phyloP scores from a whole-genome alignment of 1,139 yeast species.

The Suhomyces guaymorum region DNA sequence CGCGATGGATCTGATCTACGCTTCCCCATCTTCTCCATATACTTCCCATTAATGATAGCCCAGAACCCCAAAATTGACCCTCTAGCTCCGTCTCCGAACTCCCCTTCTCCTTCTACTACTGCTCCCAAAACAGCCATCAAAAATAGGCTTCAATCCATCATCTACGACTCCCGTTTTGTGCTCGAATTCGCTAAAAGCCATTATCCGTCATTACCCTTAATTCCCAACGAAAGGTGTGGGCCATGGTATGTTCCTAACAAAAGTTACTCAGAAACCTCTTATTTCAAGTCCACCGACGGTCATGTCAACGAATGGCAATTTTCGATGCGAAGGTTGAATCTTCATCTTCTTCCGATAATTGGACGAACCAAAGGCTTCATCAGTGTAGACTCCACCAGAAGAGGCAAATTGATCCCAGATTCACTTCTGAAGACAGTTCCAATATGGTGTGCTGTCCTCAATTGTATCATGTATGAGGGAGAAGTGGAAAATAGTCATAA shows the following conservation, averaged over 20 bases:
- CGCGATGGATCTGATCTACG: too few relatives aligned
- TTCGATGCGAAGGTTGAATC: slow-evolving; percentile 68
- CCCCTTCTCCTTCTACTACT: not conserved
- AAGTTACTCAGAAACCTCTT: slow-evolving; percentile 48
- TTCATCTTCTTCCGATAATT: slow-evolving; percentile 61
- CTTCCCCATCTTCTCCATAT: too few relatives aligned
- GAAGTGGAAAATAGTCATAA: slow-evolving; percentile 2
- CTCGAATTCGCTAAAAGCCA: slow-evolving; percentile 14
- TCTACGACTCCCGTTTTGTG: slow-evolving; percentile 52
- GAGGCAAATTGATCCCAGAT: slow-evolving; percentile 85
- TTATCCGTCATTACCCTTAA: slow-evolving; percentile 51
- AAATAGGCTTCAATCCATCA: slow-evolving; percentile 71
- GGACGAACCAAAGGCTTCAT: slow-evolving; percentile 46
- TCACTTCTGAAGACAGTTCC: slow-evolving; percentile 85
- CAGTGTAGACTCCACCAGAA: slow-evolving; percentile 79
- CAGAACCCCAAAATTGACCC: too few relatives aligned
- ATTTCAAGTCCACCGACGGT: slow-evolving; percentile 91
- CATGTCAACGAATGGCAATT: slow-evolving; percentile 81
- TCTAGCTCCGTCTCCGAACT: not conserved
- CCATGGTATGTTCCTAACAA: slow-evolving; percentile 70
- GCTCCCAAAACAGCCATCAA: slow-evolving; percentile 38
- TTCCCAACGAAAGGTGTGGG: slow-evolving; percentile 87
- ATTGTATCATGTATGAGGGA: slow-evolving; percentile 46
- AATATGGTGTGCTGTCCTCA: slow-evolving; percentile 86
- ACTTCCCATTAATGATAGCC: not conserved